Conservation (phyloP, 2,329 filamentous ascomycete genomes). For the Calonectria montana region DNA sequence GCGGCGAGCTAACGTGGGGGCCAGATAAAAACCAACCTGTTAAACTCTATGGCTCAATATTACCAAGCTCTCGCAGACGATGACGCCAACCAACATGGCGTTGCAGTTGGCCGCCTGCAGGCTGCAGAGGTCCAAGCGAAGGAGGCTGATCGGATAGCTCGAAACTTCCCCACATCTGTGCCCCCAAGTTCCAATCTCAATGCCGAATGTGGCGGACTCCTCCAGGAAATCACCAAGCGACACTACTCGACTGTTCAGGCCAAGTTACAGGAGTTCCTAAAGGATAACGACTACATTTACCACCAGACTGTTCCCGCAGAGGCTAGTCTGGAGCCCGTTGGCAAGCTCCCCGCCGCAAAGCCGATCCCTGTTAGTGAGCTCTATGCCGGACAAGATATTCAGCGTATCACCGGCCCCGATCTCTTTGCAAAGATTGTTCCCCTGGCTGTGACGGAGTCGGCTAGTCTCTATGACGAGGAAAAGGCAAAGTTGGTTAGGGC, state of each 20-base stretch:
- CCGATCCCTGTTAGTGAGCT: conserved; percentile 96
- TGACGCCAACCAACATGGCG: conserved; percentile 87
- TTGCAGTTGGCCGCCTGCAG: conserved; percentile 85
- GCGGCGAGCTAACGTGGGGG: conserved; percentile 26
- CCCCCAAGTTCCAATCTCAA: conserved; percentile 86
- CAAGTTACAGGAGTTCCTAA: conserved; percentile 79
- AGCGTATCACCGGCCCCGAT: conserved; percentile 95
- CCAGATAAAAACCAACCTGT: conserved; percentile 83
- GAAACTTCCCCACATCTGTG: conserved; percentile 82
- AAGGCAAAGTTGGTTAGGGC: conserved; percentile 96
- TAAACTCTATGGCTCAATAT: conserved; percentile 89
- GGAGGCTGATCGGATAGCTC: conserved; percentile 81
- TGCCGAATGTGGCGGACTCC: conserved; percentile 78
- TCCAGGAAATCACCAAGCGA: conserved; percentile 86
- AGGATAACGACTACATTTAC: conserved; percentile 99
- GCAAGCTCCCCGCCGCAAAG: conserved; percentile 94
- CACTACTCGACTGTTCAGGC: conserved; percentile 85
- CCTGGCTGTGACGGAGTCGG: conserved; percentile 94
- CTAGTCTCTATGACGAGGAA: conserved; percentile 97
- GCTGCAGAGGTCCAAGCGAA: conserved; percentile 82
- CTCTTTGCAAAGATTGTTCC: conserved; percentile 97
- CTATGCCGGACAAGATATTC: conserved; percentile 97
- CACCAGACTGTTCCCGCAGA: conserved; percentile 92
- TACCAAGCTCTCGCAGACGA: conserved; percentile 93
- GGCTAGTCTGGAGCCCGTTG: conserved; percentile 81